Conservation (phyloP, 805 yeast species). For the Candida wancherniae region DNA sequence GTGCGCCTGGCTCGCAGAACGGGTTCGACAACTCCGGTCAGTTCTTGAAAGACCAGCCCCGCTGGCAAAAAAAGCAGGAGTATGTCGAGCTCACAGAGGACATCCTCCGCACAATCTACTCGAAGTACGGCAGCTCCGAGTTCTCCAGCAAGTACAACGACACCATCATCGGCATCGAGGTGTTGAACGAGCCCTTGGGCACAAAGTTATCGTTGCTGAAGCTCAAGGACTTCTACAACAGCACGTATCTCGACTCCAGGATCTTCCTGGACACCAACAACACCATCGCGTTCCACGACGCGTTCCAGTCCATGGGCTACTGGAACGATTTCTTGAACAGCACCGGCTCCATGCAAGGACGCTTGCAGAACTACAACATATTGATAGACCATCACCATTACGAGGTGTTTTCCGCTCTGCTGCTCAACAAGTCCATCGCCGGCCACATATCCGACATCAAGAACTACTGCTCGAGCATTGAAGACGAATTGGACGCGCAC, state of each 20-base stretch:
- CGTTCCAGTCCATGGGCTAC: constrained; percentile 50
- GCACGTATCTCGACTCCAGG: constrained; percentile 31
- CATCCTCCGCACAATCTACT: constrained; percentile 13
- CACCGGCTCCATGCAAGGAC: constrained; percentile 9
- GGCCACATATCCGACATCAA: constrained; percentile 28
- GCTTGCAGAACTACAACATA: constrained; percentile 28
- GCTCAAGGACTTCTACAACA: constrained; percentile 25
- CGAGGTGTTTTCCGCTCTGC: constrained; percentile 28
- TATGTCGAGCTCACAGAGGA: constrained; percentile 17
- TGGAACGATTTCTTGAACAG: constrained; percentile 46
- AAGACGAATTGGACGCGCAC: constrained; percentile 48
- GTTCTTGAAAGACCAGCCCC: constrained; percentile 7
- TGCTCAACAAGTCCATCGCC: constrained; percentile 26
- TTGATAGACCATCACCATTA: constrained; percentile 40
- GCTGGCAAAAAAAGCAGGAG: constrained; percentile 11
- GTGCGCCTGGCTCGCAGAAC: constrained; percentile 81
- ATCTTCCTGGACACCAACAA: constrained; percentile 28
- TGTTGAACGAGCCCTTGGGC: constrained; percentile 16
- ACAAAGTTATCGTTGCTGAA: constrained; percentile 12
- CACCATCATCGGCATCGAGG: constrained; percentile 15
- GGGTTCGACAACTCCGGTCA: constrained; percentile 79
- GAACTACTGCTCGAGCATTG: constrained; percentile 23
- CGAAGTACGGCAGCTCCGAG: constrained; percentile 11
- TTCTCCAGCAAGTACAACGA: constrained; percentile 9
- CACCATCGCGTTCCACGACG: constrained; percentile 59